Evolutionary conservation across 106 monocot genomes (phyloP).

Genomic region (Amphibolis antarctica): DNA sequence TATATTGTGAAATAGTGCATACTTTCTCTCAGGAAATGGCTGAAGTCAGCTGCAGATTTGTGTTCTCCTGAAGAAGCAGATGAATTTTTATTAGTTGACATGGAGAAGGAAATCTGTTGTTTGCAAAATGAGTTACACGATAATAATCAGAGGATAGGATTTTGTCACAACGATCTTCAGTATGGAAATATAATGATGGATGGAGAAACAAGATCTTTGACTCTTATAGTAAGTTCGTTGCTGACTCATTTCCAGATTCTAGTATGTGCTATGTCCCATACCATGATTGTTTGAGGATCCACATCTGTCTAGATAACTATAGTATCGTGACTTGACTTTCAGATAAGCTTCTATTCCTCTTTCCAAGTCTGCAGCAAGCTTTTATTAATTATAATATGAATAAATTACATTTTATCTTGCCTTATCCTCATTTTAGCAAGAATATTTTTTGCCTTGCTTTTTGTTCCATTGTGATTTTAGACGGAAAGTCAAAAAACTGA

Average conservation of each 20-base stretch:
- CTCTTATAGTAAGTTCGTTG: constrained; percentile 50
- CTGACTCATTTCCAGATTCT: background rate
- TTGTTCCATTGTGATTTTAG: too few species aligned
- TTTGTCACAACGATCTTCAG: constrained; percentile 96
- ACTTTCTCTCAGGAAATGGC: constrained; percentile 47
- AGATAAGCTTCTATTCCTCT: too few species aligned
- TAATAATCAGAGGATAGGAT: constrained; percentile 44
- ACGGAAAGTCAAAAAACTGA: too few species aligned
- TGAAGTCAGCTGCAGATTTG: constrained; percentile 29
- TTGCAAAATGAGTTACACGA: constrained; percentile 37
- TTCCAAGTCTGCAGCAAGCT: too few species aligned
- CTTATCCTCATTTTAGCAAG: too few species aligned
- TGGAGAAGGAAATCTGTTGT: constrained; percentile 46
- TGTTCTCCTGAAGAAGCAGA: constrained; percentile 43
- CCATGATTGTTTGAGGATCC: background rate
- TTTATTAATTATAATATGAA: too few species aligned
- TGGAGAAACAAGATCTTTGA: constrained; percentile 45
- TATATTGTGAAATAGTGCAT: background rate
- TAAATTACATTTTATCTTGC: too few species aligned
- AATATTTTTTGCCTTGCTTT: too few species aligned
- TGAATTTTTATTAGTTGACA: constrained; percentile 39
- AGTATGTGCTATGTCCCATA: background rate
- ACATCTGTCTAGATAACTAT: too few species aligned
- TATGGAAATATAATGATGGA: constrained; percentile 97
- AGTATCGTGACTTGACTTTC: too few species aligned